Percentiles rank a stretch among this genome's conserved stretches.
Evolutionary conservation across 495 filamentous ascomycete species (phyloP).

Genomic region (Pseudomonodictys pantanalensis): DNA sequence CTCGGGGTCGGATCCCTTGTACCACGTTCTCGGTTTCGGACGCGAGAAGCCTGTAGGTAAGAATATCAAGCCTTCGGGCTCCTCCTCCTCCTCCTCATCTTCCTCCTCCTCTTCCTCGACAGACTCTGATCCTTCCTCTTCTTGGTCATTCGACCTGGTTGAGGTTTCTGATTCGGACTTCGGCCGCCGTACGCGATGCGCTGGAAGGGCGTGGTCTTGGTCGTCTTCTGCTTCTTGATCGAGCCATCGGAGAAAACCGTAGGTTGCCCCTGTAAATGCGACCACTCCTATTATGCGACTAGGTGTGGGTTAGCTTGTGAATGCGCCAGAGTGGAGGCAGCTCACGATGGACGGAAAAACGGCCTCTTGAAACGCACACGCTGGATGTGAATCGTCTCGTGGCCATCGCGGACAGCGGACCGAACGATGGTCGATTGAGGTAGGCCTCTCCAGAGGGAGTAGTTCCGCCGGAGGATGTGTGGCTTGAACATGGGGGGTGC

Average conservation of each 20-base stretch:
- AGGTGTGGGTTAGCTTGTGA: neutral
- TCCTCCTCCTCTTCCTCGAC: constrained; percentile 26
- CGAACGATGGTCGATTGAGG: constrained; percentile 4
- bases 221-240: neutral
- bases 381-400: constrained; percentile 31
- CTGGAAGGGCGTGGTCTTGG: neutral
- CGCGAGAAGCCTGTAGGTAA: constrained; percentile 61
- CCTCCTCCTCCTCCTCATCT: constrained; percentile 31
- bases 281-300: constrained; percentile 8
- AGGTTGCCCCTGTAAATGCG: neutral
- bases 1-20: constrained; percentile 64
- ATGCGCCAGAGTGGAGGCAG: neutral
- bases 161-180: neutral
- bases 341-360: constrained; percentile 25
- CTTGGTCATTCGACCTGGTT: constrained; percentile 18
- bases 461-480: constrained; percentile 23
- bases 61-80: constrained; percentile 50
- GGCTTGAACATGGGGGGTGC: constrained; percentile 29
- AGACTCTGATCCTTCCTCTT: constrained; percentile 23
- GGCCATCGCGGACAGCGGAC: constrained; percentile 11
- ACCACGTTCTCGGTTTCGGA: constrained; percentile 51
- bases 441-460: constrained; percentile 19
- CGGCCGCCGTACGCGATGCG: neutral
- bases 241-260: too few species aligned
- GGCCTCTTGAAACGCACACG: constrained; percentile 35